A percentile compares a stretch with the other conserved stretches of the same genome.
phyloP scores from a whole-genome alignment of 2,329 filamentous ascomycete species.

The Periconia sp. region DNA sequence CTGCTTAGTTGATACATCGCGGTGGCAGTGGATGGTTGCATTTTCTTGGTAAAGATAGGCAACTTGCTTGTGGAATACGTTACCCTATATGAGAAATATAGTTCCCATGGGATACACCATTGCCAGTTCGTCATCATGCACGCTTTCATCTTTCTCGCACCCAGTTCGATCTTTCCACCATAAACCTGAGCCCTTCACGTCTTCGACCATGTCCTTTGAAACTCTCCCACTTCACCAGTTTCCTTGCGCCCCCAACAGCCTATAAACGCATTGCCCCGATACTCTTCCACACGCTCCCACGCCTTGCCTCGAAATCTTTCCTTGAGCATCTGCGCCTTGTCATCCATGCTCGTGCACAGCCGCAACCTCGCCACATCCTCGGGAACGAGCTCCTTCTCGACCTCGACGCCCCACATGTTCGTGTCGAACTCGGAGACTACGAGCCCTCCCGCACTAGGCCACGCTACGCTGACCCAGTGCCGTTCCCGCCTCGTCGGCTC shows the following conservation, averaged over 20 bases:
- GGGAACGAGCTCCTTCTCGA: constrained; percentile 11
- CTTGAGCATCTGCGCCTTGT: constrained; percentile 12
- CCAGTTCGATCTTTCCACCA: no score
- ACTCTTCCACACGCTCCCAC: constrained; percentile 7
- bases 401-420: constrained; percentile 11
- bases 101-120: no score
- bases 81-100: no score
- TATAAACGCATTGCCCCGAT: constrained; percentile 14
- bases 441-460: constrained; percentile 17
- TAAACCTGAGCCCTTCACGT: no score
- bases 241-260: constrained; percentile 8
- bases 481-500: constrained; percentile 11
- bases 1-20: no score
- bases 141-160: no score
- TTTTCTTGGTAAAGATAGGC: no score
- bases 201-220: constrained; percentile 10
- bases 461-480: constrained; percentile 18
- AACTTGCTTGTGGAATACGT: no score
- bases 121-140: no score
- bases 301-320: constrained; percentile 12
- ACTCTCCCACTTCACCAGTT: constrained; percentile 12
- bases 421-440: constrained; percentile 19
- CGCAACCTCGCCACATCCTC: constrained; percentile 14
- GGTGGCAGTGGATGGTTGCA: no score
- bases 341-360: constrained; percentile 15